Conservation (phyloP, 345 rosid species). For the Ceriops zippeliana region DNA sequence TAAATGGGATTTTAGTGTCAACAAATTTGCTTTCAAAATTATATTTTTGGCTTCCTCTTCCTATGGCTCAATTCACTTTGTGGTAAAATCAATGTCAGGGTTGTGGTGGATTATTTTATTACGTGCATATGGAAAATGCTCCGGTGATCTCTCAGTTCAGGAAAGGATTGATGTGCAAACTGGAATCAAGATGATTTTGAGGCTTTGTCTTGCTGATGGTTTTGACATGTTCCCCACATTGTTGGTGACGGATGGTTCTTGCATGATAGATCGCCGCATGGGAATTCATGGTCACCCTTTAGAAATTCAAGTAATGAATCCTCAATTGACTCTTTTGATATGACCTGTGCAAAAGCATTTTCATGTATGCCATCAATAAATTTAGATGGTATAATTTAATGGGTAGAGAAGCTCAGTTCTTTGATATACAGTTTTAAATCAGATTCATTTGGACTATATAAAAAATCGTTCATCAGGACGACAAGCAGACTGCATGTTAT, state of each 20-base stretch:
- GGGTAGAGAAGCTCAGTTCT: background rate
- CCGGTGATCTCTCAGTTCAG: constrained; percentile 82
- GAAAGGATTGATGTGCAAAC: constrained; percentile 95
- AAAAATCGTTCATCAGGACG: no score
- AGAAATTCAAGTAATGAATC: constrained; percentile 69
- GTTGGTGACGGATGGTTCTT: constrained; percentile 94
- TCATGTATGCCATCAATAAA: background rate
- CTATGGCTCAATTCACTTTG: constrained; percentile 6
- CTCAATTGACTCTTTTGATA: background rate
- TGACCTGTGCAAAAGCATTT: background rate
- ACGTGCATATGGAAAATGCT: constrained; percentile 85
- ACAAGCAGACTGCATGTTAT: no score
- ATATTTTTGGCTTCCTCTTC: background rate
- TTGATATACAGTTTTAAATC: no score
- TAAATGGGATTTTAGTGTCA: constrained; percentile 20
- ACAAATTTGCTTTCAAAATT: background rate
- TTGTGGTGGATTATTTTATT: constrained; percentile 94
- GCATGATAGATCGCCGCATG: constrained; percentile 99
- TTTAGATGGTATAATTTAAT: background rate
- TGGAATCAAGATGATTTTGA: constrained; percentile 86
- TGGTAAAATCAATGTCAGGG: constrained; percentile 43
- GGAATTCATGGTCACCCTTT: constrained; percentile 98
- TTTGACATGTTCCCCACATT: constrained; percentile 95
- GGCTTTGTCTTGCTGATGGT: constrained; percentile 92
- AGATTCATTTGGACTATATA: no score